phyloP scores from a whole-genome alignment of 108 stramenopile genomes.

The Stephanodiscus triporus region DNA sequence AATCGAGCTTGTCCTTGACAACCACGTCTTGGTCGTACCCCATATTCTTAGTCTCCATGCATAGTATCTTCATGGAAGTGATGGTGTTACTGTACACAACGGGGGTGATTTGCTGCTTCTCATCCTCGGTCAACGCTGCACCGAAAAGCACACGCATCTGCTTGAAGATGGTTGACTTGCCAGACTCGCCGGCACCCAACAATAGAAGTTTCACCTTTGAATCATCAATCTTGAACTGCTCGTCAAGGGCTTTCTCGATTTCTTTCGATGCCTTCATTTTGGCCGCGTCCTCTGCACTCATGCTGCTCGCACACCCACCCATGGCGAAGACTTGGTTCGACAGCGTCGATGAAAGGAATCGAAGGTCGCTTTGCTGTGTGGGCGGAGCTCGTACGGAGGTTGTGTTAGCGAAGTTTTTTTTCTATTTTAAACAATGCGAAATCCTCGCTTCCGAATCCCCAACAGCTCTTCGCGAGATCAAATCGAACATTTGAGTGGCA shows the following conservation, averaged over 20 bases:
- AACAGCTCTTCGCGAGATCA: conserved; percentile 8
- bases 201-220: conserved; percentile 95
- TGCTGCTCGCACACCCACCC: conserved; percentile 47
- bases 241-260: conserved; percentile 46
- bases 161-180: conserved; percentile 98
- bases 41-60: conserved; percentile 62
- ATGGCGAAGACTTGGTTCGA: conserved; percentile 10
- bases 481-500: conserved; percentile 28
- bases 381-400: background rate
- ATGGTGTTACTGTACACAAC: conserved; percentile 84
- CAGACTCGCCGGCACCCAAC: conserved; percentile 98
- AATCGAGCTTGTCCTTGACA: conserved; percentile 51
- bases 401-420: too few relatives aligned
- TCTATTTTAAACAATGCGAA: too few relatives aligned
- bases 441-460: too few relatives aligned
- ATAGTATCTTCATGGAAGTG: conserved; percentile 80
- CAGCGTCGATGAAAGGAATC: background rate
- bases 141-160: conserved; percentile 92
- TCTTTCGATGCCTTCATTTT: conserved; percentile 52
- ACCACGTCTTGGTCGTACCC: conserved; percentile 54
- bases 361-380: background rate
- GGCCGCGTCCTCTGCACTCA: conserved; percentile 34
- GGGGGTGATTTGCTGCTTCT: conserved; percentile 82
- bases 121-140: conserved; percentile 75
- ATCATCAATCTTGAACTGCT: conserved; percentile 49